phyloP scores from a whole-genome alignment of 257 asterid genomes.

The Solanum sejunctum region DNA sequence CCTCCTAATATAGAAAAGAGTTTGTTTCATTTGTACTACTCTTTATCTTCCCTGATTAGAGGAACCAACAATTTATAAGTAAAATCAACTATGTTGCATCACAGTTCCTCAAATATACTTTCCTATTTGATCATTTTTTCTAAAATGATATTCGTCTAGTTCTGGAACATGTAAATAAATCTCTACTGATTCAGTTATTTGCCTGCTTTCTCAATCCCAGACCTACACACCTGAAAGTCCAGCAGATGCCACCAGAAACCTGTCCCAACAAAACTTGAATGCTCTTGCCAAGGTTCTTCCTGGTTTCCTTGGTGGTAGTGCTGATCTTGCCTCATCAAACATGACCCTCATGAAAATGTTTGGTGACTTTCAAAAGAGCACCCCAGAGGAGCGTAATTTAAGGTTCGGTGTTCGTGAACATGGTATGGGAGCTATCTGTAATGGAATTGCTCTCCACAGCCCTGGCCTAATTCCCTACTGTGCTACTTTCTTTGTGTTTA shows the following conservation, averaged over 20 bases:
- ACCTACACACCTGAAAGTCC: slow-evolving; percentile 68
- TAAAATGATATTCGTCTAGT: background rate
- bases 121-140: background rate
- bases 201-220: slow-evolving; percentile 17
- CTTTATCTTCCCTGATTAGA: background rate
- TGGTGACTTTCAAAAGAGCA: slow-evolving; percentile 67
- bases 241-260: slow-evolving; percentile 65
- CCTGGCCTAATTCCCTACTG: slow-evolving; percentile 69
- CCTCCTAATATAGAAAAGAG: background rate
- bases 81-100: background rate
- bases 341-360: slow-evolving; percentile 71
- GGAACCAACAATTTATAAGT: background rate
- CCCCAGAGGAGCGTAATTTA: slow-evolving; percentile 70
- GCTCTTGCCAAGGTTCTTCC: slow-evolving; percentile 80
- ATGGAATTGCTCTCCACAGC: slow-evolving; percentile 68
- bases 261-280: slow-evolving; percentile 57
- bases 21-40: background rate
- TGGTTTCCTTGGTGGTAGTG: slow-evolving; percentile 78
- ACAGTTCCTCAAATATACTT: background rate
- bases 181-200: background rate
- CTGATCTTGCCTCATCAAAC: slow-evolving; percentile 87
- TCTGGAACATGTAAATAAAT: background rate
- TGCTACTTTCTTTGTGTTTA: slow-evolving; percentile 77
- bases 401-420: slow-evolving; percentile 79
- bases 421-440: slow-evolving; percentile 65